These are phyloP conservation scores for Skeletonema tropicum DNA, from an alignment of 108 stramenopile species.

Conservation along the genomic window DNA sequence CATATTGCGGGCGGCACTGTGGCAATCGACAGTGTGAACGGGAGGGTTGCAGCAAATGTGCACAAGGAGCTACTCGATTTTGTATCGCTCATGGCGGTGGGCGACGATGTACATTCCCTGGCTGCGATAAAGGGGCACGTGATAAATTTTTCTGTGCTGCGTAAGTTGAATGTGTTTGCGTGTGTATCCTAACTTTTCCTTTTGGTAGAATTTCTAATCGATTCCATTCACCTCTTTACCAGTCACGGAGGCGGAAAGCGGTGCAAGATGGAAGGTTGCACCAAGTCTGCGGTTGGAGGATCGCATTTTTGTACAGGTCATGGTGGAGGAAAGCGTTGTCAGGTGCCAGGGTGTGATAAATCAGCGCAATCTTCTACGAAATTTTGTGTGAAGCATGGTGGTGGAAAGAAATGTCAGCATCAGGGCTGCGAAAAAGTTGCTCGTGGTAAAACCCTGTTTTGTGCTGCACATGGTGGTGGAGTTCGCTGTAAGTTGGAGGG, in stretches of 20 bases:
- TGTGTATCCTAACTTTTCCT: not conserved
- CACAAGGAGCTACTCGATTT: slow-evolving; percentile 92
- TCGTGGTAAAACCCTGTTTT: slow-evolving; percentile 83
- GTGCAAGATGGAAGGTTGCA: slow-evolving; percentile 89
- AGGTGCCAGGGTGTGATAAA: slow-evolving; percentile 87
- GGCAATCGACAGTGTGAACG: slow-evolving; percentile 94
- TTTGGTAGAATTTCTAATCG: not conserved
- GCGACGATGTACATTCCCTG: slow-evolving; percentile 89
- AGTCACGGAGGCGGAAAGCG: slow-evolving; percentile 97
- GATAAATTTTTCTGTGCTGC: slow-evolving; percentile 92
- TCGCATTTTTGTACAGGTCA: slow-evolving; percentile 94
- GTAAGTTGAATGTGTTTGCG: slow-evolving; percentile 18
- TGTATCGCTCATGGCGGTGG: slow-evolving; percentile 99
- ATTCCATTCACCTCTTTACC: not conserved
- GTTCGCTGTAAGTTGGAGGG: slow-evolving; percentile 92
- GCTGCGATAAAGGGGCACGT: slow-evolving; percentile 93
- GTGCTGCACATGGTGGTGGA: slow-evolving; percentile 97
- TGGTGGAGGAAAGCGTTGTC: slow-evolving; percentile 95
- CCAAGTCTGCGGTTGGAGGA: slow-evolving; percentile 97
- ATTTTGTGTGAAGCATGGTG: slow-evolving; percentile 98
- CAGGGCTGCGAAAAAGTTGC: slow-evolving; percentile 85
- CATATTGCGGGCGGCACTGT: slow-evolving; percentile 79
- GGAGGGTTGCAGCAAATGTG: slow-evolving; percentile 85
- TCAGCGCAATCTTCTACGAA: slow-evolving; percentile 95
- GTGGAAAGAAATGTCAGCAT: slow-evolving; percentile 91